Base-by-base conservation (phyloP, 768 basidiomycete genomes). In the Lentinula lateritia region DNA sequence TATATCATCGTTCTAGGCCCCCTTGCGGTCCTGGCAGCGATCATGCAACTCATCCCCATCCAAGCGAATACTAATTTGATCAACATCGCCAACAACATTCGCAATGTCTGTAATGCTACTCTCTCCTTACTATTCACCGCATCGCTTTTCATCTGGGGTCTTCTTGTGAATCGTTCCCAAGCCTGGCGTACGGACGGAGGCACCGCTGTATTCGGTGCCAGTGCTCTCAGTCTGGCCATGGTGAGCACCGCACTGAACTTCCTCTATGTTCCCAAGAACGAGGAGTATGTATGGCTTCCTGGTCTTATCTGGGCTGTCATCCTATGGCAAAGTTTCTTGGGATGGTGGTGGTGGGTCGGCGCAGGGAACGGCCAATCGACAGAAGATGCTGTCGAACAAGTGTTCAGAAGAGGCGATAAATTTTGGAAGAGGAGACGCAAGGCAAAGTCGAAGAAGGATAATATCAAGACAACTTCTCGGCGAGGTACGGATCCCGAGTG, bases 341-440 rank as follows among this genome's bases (percentile, higher is more conserved):
- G 92, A 0, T 98, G 93, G 93, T 98, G 95, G 95, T 98, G 95
- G 95, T 98, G 94, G 94, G 93, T 94, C 13, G 95, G 95, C n/a
- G 86, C 90, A 2, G 90, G 93, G 5, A 92, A 90, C 79, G 91
- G 88, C 8, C 81, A 87, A 34, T 74, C 75, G 6, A 64, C 78
- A 38, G 35, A 58, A 10, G 36, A 62, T 39, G 53, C 52, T 12
- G 87, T 87, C 66, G 81, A 86, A 52, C 84, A 87, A 65, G 84
- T 84, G 58, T 85, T 54, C 84, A 87, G 66, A 82, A 52, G 56
- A 6, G 69, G 70, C 38, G 67, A 76, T 62, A 75, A 76, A 67
- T 79, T 80, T 63, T 71, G 74, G 18, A 68, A 73, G 48, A 64
- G 67, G 56, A 76, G 60, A 63, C 52, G 65, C 63, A 67, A 35